Conservation (phyloP, 192 early-diverging fungal species). For the Phlyctochytrium bullatum region DNA sequence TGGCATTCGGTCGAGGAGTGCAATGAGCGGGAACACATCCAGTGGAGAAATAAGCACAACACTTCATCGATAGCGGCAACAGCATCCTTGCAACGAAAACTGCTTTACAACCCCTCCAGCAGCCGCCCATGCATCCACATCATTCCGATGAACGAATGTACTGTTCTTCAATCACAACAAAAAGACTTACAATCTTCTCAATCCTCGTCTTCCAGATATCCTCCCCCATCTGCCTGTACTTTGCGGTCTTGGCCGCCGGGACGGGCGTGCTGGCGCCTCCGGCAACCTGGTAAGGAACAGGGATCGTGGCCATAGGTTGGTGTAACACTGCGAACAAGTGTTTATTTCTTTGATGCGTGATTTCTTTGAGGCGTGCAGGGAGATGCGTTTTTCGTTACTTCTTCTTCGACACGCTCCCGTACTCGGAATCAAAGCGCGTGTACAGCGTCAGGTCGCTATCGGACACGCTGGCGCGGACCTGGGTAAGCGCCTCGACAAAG, state of each 20-base stretch:
- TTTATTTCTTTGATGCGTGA: too few relatives aligned
- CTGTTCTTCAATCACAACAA: too few relatives aligned
- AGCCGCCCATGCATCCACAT: too few relatives aligned
- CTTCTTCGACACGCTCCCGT: slow-evolving; percentile 46
- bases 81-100: too few relatives aligned
- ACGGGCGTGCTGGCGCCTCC: background rate
- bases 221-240: slow-evolving; percentile 58
- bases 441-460: slow-evolving; percentile 76
- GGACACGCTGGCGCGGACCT: slow-evolving; percentile 83
- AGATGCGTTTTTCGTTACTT: too few relatives aligned
- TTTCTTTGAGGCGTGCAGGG: too few relatives aligned
- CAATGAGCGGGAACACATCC: background rate
- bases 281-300: background rate
- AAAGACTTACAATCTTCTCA: slow-evolving; percentile 83
- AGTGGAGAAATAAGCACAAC: background rate
- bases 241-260: background rate
- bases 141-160: too few relatives aligned
- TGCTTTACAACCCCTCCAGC: too few relatives aligned
- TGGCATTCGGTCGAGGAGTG: background rate
- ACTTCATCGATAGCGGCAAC: background rate
- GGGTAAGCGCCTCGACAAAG: slow-evolving; percentile 77
- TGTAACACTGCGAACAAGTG: slow-evolving; percentile 7
- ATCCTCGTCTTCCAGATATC: slow-evolving; percentile 94
- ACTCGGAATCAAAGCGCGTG: slow-evolving; percentile 67
- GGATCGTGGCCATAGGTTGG: background rate